Percentiles rank a stretch among this genome's conserved stretches.
Conservation (phyloP, 768 basidiomycete species). For the Boletus bicolor region DNA sequence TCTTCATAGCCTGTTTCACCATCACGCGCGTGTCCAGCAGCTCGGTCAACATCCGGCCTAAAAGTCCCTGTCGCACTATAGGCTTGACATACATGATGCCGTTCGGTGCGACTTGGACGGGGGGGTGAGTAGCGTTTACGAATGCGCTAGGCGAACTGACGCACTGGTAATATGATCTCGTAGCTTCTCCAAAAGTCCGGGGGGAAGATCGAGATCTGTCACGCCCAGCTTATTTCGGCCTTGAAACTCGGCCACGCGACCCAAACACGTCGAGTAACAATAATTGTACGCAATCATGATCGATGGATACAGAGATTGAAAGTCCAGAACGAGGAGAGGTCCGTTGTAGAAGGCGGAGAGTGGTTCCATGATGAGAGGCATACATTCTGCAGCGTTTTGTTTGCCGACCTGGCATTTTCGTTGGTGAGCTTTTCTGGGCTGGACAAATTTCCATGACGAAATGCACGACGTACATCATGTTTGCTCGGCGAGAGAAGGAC, state of each 20-base stretch:
- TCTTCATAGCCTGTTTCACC: slow-evolving; percentile 97
- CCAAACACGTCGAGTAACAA: slow-evolving; percentile 95
- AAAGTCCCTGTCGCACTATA: slow-evolving; percentile 75
- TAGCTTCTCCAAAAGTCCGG: slow-evolving; percentile 65
- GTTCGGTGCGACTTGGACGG: slow-evolving; percentile 78
- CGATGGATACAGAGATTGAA: slow-evolving; percentile 94
- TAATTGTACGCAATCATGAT: slow-evolving; percentile 99
- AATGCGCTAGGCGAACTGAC: slow-evolving; percentile 13
- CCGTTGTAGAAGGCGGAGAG: slow-evolving; percentile 89
- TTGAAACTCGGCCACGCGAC: slow-evolving; percentile 82
- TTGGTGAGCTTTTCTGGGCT: not conserved
- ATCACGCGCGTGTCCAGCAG: slow-evolving; percentile 93
- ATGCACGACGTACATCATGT: slow-evolving; percentile 57
- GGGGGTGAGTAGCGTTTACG: not conserved
- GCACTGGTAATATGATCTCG: slow-evolving; percentile 75
- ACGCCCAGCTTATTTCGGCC: slow-evolving; percentile 89
- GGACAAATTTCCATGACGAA: not conserved
- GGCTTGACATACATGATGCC: slow-evolving; percentile 93
- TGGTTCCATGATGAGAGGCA: slow-evolving; percentile 95
- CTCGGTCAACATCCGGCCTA: slow-evolving; percentile 90
- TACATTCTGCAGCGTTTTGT: slow-evolving; percentile 95
- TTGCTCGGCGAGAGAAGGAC: slow-evolving; percentile 88
- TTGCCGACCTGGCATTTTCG: slow-evolving; percentile 68
- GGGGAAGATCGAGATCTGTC: slow-evolving; percentile 61
- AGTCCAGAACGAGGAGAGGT: slow-evolving; percentile 92